Evolutionary conservation across 2,329 filamentous ascomycete species (phyloP).

Genomic region (Stemphylium lycopersici): DNA sequence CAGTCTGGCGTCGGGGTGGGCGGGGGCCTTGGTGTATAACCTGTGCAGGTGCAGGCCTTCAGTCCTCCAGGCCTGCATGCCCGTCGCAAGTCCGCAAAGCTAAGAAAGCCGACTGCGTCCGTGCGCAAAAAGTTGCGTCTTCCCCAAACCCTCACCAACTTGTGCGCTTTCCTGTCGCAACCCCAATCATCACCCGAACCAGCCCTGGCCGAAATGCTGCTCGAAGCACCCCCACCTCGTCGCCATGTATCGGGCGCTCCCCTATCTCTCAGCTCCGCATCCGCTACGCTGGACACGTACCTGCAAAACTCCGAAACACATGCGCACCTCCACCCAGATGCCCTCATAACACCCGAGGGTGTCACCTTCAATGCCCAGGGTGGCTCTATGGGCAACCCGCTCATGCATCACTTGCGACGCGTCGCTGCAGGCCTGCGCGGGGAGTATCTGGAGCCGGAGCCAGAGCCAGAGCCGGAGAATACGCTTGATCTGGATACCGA

Average conservation of each 20-base stretch:
- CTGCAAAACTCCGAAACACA: constrained; percentile 48
- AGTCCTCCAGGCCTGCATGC: constrained; percentile 9
- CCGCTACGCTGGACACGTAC: constrained; percentile 48
- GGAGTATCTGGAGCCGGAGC: constrained; percentile 49
- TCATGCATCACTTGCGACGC: constrained; percentile 60
- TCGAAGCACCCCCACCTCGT: constrained; percentile 47
- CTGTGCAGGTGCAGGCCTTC: no score
- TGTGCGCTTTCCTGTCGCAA: background rate
- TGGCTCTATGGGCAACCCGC: constrained; percentile 55
- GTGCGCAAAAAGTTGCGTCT: constrained; percentile 41
- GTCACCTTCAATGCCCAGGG: constrained; percentile 51
- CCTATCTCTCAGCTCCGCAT: constrained; percentile 44
- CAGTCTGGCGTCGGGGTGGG: no score
- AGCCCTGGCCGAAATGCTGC: constrained; percentile 31
- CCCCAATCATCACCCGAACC: background rate
- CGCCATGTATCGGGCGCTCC: constrained; percentile 39
- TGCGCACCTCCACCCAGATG: constrained; percentile 58
- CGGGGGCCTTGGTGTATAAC: no score
- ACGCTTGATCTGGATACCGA: constrained; percentile 46
- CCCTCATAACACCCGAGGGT: constrained; percentile 51
- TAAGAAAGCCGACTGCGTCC: constrained; percentile 25
- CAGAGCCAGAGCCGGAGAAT: constrained; percentile 51
- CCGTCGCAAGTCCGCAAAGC: constrained; percentile 25
- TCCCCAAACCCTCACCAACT: background rate
- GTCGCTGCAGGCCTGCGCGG: constrained; percentile 60